Evolutionary conservation across 495 filamentous ascomycete genomes (phyloP), one percentile per base, ranked within the genome.

Genomic region (Podospora comata): DNA sequence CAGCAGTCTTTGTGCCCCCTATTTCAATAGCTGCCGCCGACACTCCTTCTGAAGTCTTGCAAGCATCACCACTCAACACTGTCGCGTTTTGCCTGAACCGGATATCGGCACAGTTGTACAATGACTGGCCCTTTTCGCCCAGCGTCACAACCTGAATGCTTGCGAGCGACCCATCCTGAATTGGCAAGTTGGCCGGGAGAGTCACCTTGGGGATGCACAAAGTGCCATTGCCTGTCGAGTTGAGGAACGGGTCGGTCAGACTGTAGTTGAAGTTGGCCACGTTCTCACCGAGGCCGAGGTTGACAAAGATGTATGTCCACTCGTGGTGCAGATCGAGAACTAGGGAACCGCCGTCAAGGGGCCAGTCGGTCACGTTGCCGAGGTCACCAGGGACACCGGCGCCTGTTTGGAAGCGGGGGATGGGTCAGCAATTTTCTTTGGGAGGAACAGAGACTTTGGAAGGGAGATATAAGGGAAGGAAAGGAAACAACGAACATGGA

Each of bases 51-150:
- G 77, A 77, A 58, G 84, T 88, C 64, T 75, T 75, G 77, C 87
- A 90, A 13, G 75, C 64, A 23, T 76, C 74, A n/a, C 71, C 79
- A 5, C 66, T 62, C 18, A 85, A 79, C 3, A 73, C 44, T 16
- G 67, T 72, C 5, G 83, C 87, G 13, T 77, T 74, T 58, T 77
- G 67, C 26, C 77, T 77, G 78, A 90, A 88, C 16, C 79, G 83
- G 70, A 90, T 85, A 67, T 90, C 88, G 65, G 87, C 86, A 72
- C 88, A 90, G 70, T 89, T 90, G 70, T 89, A 90, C 62, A 90
- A 70, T 7, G 83, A 81, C 60, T 72, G 76, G 6, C 88, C 88
- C 7, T 65, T 78, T 0, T 68, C 65, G 4, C 78, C 79, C 6
- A 84, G 72, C 28, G 87, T 88, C 26, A 89, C 80, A 34, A 91